Evolutionary conservation across 148 eudicot species (phyloP).

Genomic region (Heliosperma pusillum): DNA sequence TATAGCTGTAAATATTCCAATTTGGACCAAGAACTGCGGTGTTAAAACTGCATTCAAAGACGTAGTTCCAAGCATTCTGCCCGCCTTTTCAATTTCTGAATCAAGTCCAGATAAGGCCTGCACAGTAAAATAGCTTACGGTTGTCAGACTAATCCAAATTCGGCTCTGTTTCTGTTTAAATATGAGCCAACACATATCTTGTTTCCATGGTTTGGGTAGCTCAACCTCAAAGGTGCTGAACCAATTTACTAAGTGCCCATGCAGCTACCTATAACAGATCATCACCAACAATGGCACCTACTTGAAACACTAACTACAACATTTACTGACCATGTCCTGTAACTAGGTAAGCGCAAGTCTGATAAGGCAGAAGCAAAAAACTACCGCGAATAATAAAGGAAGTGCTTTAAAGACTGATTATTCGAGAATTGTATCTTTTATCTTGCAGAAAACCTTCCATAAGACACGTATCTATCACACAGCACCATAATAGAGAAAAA

Average conservation of each 20-base stretch:
- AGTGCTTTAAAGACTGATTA: background rate
- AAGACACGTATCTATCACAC: no score
- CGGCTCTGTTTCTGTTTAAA: background rate
- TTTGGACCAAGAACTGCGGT: constrained; percentile 92
- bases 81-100: constrained; percentile 49
- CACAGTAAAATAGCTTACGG: background rate
- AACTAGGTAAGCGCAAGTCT: background rate
- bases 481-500: no score
- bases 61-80: constrained; percentile 56
- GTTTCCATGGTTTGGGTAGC: background rate
- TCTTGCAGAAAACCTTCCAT: no score
- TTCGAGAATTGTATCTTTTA: background rate
- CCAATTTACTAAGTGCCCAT: background rate
- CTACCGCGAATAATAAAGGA: background rate
- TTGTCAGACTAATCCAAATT: background rate
- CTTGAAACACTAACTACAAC: background rate
- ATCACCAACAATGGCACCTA: background rate
- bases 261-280: no score
- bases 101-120: constrained; percentile 97
- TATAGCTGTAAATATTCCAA: constrained; percentile 88
- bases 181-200: background rate
- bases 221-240: background rate
- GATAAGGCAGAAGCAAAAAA: background rate
- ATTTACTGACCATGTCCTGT: background rate
- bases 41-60: constrained; percentile 87